Evolutionary conservation across 1,139 yeast species (phyloP).

Genomic region (Sugiyamaella novakii): DNA sequence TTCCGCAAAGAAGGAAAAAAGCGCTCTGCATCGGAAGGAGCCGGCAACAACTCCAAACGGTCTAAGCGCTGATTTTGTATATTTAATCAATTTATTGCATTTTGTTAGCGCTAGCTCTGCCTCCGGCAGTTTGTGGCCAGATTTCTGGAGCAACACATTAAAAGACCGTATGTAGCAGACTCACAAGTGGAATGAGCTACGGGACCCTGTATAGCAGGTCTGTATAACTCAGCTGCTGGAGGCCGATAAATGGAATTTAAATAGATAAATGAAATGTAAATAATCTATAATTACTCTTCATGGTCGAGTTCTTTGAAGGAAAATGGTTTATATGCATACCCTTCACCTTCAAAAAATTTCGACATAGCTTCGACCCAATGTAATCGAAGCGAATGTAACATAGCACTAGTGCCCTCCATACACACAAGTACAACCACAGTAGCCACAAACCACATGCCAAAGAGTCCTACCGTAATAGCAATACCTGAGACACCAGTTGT

Average conservation of each 20-base stretch:
- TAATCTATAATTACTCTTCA: slow-evolving; percentile 16
- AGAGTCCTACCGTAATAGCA: slow-evolving; percentile 70
- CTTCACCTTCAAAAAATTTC: slow-evolving; percentile 95
- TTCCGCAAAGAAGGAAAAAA: slow-evolving; percentile 44
- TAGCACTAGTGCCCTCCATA: slow-evolving; percentile 99
- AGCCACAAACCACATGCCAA: slow-evolving; percentile 92
- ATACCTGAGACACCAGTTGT: slow-evolving; percentile 71
- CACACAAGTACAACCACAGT: slow-evolving; percentile 89
- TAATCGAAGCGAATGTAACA: slow-evolving; percentile 93
- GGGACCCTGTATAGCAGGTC: background rate
- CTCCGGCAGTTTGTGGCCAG: too few relatives aligned
- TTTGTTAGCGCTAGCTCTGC: too few relatives aligned
- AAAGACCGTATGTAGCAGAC: too few relatives aligned
- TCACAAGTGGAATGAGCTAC: too few relatives aligned
- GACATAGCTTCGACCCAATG: slow-evolving; percentile 99
- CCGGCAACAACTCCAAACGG: slow-evolving; percentile 2
- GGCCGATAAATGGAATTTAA: background rate
- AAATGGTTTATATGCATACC: slow-evolving; percentile 84
- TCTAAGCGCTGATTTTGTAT: slow-evolving; percentile 7
- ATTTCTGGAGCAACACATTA: too few relatives aligned
- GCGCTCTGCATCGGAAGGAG: slow-evolving; percentile 9
- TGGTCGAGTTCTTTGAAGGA: slow-evolving; percentile 46
- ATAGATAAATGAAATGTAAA: background rate
- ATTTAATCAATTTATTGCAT: slow-evolving; percentile 4
- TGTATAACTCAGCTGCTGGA: background rate